Evolutionary conservation across 1,284 basidiomycete genomes (phyloP).

Genomic region (Cystobasidiaceae sp.): DNA sequence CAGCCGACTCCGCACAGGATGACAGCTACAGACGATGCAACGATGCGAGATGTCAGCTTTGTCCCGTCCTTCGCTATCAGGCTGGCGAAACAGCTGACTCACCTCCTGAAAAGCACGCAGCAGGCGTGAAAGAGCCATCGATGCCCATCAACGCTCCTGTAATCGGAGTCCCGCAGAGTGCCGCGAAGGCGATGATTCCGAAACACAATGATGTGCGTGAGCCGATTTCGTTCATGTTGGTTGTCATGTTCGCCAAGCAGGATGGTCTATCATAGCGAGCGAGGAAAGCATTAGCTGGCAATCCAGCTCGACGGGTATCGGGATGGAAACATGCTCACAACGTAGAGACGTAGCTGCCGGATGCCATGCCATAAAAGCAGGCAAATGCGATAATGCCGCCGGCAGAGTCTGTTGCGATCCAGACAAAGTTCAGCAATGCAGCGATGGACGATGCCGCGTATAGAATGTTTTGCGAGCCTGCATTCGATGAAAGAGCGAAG

Average conservation of each 20-base stretch:
- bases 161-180: constrained; percentile 19
- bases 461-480: constrained; percentile 9
- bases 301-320: background rate
- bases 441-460: constrained; percentile 8
- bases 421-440: constrained; percentile 19
- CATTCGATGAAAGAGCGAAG: background rate
- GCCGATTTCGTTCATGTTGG: constrained; percentile 27
- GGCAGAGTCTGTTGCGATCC: background rate
- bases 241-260: constrained; percentile 15
- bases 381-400: constrained; percentile 21
- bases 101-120: constrained; percentile 29
- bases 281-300: background rate
- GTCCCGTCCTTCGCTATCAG: too few species aligned
- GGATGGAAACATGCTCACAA: background rate
- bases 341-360: constrained; percentile 12
- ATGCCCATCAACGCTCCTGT: constrained; percentile 6
- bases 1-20: background rate
- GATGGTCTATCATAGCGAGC: constrained; percentile 19
- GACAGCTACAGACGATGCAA: background rate
- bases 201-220: constrained; percentile 12
- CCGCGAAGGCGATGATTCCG: constrained; percentile 16
- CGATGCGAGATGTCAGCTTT: background rate
- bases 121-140: background rate
- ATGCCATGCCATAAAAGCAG: constrained; percentile 12
- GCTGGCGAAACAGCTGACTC: background rate